These are phyloP conservation scores for Peronospora farinosa DNA, from an alignment of 352 stramenopile species.

Conservation along the genomic window DNA sequence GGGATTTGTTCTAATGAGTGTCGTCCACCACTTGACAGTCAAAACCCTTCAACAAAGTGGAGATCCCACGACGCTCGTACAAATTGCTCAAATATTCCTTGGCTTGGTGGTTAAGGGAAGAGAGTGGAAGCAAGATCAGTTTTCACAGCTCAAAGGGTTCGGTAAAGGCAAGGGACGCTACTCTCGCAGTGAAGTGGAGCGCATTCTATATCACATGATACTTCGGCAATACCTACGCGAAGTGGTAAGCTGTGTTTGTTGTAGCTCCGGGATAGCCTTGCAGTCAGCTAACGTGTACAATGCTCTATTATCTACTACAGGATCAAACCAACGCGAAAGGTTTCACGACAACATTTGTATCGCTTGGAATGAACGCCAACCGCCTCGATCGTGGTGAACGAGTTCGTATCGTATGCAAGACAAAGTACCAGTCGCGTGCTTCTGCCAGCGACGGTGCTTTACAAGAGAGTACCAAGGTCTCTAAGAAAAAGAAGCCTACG, in stretches of 20 bases:
- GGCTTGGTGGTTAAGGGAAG: constrained; percentile 58
- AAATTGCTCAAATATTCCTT: constrained; percentile 70
- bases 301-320: constrained; percentile 17
- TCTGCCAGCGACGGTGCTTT: constrained; percentile 19
- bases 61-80: constrained; percentile 60
- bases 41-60: constrained; percentile 57
- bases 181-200: constrained; percentile 70
- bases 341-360: constrained; percentile 82
- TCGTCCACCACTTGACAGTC: constrained; percentile 27
- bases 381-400: constrained; percentile 55
- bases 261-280: background rate
- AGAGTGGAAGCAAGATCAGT: constrained; percentile 64
- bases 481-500: constrained; percentile 32
- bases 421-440: constrained; percentile 37
- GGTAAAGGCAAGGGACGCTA: constrained; percentile 69
- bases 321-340: constrained; percentile 78
- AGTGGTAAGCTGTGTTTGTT: constrained; percentile 29
- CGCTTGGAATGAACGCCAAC: constrained; percentile 41
- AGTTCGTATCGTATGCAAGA: constrained; percentile 79
- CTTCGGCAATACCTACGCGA: constrained; percentile 77
- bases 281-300: background rate
- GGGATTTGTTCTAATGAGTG: background rate
- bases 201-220: constrained; percentile 86
- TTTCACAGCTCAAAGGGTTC: constrained; percentile 51
- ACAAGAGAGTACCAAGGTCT: constrained; percentile 15